phyloP scores from a whole-genome alignment of 2,329 filamentous ascomycete genomes.

The Didymella pomorum region DNA sequence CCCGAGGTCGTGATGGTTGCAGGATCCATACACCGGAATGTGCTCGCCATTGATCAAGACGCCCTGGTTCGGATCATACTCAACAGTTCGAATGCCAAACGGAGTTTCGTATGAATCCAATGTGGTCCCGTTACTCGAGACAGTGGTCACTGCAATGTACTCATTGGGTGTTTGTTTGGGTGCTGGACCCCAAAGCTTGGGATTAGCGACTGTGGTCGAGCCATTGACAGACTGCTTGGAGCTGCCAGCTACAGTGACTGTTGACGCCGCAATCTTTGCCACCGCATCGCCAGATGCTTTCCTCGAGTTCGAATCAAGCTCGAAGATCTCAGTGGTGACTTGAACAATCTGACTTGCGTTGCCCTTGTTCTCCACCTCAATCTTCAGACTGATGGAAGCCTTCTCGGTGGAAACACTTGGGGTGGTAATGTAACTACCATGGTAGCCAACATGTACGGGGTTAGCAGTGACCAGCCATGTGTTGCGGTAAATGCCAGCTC shows the following conservation, averaged over 20 bases:
- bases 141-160: constrained; percentile 57
- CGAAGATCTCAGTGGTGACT: constrained; percentile 54
- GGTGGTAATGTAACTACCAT: constrained; percentile 59
- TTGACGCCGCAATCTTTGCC: constrained; percentile 47
- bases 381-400: constrained; percentile 56
- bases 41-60: constrained; percentile 58
- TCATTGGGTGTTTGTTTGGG: constrained; percentile 58
- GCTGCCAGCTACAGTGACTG: constrained; percentile 43
- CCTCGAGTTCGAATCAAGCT: constrained; percentile 46
- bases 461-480: constrained; percentile 62
- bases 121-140: constrained; percentile 23
- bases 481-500: constrained; percentile 63
- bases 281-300: constrained; percentile 33
- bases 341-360: constrained; percentile 46
- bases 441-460: constrained; percentile 57
- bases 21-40: constrained; percentile 57
- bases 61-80: constrained; percentile 53
- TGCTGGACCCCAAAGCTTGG: constrained; percentile 59
- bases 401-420: constrained; percentile 55
- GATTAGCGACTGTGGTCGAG: constrained; percentile 51
- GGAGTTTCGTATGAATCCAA: constrained; percentile 59
- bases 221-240: constrained; percentile 46
- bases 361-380: constrained; percentile 59
- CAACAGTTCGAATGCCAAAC: constrained; percentile 60
- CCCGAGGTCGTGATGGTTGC: constrained; percentile 63